A percentile compares a stretch with the other conserved stretches of the same genome.
These are phyloP conservation scores for Fusarium foetens DNA, from an alignment of 2,329 filamentous ascomycete species.

Conservation along the genomic window DNA sequence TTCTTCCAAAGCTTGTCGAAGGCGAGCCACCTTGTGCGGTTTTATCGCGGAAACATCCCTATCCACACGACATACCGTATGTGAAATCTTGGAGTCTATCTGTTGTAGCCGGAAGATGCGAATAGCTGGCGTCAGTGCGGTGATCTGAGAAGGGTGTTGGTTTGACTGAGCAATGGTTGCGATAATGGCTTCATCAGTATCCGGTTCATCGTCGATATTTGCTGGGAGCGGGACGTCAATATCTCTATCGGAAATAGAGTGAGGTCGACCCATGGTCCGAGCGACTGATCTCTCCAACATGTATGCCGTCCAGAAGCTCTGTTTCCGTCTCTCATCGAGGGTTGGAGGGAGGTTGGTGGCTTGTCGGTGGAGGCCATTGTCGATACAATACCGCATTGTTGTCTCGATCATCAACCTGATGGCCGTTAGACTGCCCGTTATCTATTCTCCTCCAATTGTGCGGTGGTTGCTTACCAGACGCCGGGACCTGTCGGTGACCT, in stretches of 20 bases:
- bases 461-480: neutral
- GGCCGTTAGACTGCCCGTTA: fast-evolving
- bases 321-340: neutral
- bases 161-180: neutral
- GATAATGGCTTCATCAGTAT: neutral
- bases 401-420: slow-evolving; percentile 6
- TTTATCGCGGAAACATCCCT: neutral
- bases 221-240: neutral
- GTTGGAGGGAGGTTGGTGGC: neutral
- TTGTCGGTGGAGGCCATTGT: neutral
- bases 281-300: slow-evolving; percentile 3
- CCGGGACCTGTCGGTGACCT: neutral
- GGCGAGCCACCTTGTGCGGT: neutral
- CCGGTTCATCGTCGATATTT: neutral
- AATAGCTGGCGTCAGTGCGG: neutral
- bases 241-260: slow-evolving; percentile 4
- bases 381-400: neutral
- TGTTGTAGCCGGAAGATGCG: slow-evolving; percentile 2
- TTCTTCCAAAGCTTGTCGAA: neutral
- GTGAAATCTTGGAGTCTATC: slow-evolving; percentile 1
- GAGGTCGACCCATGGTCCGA: slow-evolving; percentile 1
- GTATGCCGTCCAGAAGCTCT: slow-evolving; percentile 3
- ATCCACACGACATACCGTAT: neutral
- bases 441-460: fast-evolving
- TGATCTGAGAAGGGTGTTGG: neutral